Percentiles rank a stretch among this genome's conserved stretches.
phyloP scores from a whole-genome alignment of 352 stramenopile species.

The Phytophthora citricola region DNA sequence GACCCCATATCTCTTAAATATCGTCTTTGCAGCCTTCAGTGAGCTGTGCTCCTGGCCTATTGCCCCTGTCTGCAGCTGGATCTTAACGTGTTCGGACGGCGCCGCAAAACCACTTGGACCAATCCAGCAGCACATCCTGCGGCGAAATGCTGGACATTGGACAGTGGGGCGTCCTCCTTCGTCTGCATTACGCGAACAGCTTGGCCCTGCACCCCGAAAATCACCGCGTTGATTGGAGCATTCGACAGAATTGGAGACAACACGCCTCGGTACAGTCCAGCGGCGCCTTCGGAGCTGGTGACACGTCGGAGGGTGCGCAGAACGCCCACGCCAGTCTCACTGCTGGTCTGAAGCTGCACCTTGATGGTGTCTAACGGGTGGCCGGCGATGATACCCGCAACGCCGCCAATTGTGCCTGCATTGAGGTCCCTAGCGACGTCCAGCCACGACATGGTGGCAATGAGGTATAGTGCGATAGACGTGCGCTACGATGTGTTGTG shows the following conservation, averaged over 20 bases:
- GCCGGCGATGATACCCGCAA: constrained; percentile 75
- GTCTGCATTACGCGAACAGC: constrained; percentile 49
- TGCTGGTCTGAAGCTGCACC: constrained; percentile 76
- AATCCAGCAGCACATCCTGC: constrained; percentile 59
- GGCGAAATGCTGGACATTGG: constrained; percentile 57
- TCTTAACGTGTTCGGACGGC: constrained; percentile 81
- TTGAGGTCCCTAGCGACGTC: constrained; percentile 82
- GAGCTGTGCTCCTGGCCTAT: constrained; percentile 57
- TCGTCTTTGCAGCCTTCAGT: constrained; percentile 47
- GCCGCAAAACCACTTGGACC: constrained; percentile 70
- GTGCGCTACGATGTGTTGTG: neutral
- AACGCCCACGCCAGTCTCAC: constrained; percentile 35
- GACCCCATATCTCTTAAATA: constrained; percentile 49
- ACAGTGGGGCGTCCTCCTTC: constrained; percentile 37
- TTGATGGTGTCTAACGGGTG: constrained; percentile 89
- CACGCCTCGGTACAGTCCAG: constrained; percentile 73
- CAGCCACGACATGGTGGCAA: constrained; percentile 44
- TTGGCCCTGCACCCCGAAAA: constrained; percentile 76
- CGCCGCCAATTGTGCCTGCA: constrained; percentile 74
- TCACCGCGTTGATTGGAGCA: constrained; percentile 83
- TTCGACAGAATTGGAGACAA: constrained; percentile 83
- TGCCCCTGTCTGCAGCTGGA: constrained; percentile 73
- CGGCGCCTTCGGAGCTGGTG: constrained; percentile 50
- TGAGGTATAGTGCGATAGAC: neutral
- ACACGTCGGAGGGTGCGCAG: constrained; percentile 59